A percentile compares a stretch with the other conserved stretches of the same genome.
These are phyloP conservation scores for Wallacemonas sp. DNA, from an alignment of 208 protist genomes.

Conservation along the genomic window DNA sequence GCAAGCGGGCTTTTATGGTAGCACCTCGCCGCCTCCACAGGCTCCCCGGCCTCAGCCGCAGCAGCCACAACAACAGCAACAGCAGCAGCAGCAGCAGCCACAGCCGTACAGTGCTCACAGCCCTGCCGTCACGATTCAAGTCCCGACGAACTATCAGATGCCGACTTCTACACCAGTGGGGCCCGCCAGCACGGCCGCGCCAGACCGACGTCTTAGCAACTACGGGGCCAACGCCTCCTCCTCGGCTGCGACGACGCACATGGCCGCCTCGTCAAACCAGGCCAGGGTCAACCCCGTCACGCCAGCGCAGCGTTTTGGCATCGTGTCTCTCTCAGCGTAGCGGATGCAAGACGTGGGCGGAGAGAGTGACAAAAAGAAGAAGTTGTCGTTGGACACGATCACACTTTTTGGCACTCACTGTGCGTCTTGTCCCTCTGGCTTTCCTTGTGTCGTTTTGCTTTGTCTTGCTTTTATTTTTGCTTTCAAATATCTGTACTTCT, in stretches of 20 bases:
- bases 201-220: background rate
- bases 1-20: background rate
- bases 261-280: background rate
- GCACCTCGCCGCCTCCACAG: background rate
- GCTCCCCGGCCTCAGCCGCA: background rate
- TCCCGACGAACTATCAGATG: conserved; percentile 11
- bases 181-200: background rate
- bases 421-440: too few species aligned
- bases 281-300: background rate
- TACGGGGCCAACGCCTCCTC: background rate
- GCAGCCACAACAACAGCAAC: conserved; percentile 14
- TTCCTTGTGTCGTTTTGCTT: background rate
- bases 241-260: background rate
- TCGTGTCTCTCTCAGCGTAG: conserved; percentile 24
- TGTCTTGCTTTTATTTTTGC: conserved; percentile 17
- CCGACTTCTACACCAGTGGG: background rate
- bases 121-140: conserved; percentile 6
- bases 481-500: conserved; percentile 12
- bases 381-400: too few species aligned
- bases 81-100: too few species aligned
- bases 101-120: background rate
- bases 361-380: too few species aligned
- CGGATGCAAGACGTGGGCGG: too few species aligned
- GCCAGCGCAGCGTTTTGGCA: conserved; percentile 37
- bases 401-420: too few species aligned